Evolutionary conservation across 75 land plant species (phyloP), one percentile per base, ranked within the genome.

Genomic region (Picea sitchensis): DNA sequence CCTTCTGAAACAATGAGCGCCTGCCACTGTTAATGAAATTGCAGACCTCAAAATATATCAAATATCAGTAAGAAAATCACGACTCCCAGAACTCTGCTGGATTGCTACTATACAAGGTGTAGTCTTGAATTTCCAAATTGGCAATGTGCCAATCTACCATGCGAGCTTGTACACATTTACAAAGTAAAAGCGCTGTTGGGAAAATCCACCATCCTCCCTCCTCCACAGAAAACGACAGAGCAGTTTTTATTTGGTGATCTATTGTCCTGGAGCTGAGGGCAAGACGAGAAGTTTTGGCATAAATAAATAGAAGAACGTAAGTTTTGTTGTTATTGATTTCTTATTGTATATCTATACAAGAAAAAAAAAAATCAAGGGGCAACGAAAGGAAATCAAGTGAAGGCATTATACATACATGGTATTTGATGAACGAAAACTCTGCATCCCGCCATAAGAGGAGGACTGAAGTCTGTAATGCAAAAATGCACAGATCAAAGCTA

Each of bases 151-250:
- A 86, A 81, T 96, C 94, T 3, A 96, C 90, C 64, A 96, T 81
- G 18, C 90, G 83, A 34, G 96, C 93, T 89, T 96, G 97, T 38
- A 89, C 77, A 79, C 87, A 79, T 82, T 96, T 96, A 36, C 87
- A 82, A 17, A 92, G 30, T 20, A 92, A 68, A 65, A 96, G 93
- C 13, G 86, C 83, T 1, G 84, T 83, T 26, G 98, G 95, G 65
- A 96, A 82, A 65, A 96, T 79, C 97, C 95, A 96, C 99, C 99
- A 96, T 36, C 88, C 89, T 26, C 87, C 87, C 41, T 89, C 94
- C 75, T 96, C 97, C 88, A 75, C 15, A 26, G 58, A 75, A 75
- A 75, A 75, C 5, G 58, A 23, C 6, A 23, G 12, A 75, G 47
- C 32, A 75, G 59, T 20, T 57, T 75, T 75, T 75, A 75, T 75